These are phyloP conservation scores for Pseudisothecium myosuroides DNA, from an alignment of 225 moss, liverwort and hornwort genomes.

Conservation along the genomic window DNA sequence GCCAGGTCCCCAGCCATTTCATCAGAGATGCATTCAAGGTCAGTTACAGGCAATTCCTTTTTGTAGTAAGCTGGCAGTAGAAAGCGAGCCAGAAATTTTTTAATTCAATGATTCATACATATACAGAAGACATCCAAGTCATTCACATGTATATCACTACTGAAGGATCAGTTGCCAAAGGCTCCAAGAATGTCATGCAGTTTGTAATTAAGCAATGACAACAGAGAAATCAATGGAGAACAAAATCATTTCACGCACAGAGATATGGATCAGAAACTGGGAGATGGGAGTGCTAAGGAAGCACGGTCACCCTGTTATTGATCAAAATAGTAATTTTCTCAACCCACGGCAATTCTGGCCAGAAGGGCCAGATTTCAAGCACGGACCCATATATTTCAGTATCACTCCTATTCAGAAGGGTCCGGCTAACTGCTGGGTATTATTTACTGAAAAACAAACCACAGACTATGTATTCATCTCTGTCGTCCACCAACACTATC, in stretches of 20 bases:
- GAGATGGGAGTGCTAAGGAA: not conserved
- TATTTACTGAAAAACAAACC: slow-evolving; percentile 3
- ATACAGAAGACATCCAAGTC: not conserved
- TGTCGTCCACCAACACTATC: not conserved
- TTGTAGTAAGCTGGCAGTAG: not conserved
- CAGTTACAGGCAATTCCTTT: not conserved
- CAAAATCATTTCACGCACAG: no score
- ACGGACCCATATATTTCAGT: not conserved
- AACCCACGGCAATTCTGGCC: not conserved
- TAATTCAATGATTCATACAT: not conserved
- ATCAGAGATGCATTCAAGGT: not conserved
- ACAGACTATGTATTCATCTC: not conserved
- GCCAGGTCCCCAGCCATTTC: not conserved
- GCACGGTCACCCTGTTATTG: not conserved
- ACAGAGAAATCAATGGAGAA: not conserved
- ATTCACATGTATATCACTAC: not conserved
- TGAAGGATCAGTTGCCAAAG: not conserved
- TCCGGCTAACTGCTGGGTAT: not conserved
- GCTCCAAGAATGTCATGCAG: not conserved
- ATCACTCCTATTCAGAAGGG: not conserved
- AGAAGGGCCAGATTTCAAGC: not conserved
- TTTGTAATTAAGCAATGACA: no score
- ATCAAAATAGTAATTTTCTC: not conserved
- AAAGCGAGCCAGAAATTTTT: not conserved
- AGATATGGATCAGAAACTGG: not conserved